Conservation (phyloP, 108 stramenopile genomes). For the Fistulifera pelliculosa region DNA sequence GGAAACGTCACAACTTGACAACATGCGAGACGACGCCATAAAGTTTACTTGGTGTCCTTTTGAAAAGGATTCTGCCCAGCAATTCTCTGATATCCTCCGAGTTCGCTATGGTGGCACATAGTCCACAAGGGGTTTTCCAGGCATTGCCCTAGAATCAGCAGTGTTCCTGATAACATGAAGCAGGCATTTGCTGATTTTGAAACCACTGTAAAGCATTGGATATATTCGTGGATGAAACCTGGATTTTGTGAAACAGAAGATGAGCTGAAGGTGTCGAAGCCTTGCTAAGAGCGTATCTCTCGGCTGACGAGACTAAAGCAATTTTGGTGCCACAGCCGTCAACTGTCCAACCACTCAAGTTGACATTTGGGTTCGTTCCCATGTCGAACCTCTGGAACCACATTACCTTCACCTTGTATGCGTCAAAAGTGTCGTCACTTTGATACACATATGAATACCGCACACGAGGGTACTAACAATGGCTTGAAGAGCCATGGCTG, state of each 20-base stretch:
- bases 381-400: neutral
- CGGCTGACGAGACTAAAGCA: too few relatives aligned
- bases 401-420: neutral
- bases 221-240: constrained; percentile 3
- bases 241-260: constrained; percentile 1
- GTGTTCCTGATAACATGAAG: neutral
- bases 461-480: constrained; percentile 5
- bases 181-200: neutral
- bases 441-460: constrained; percentile 40
- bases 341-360: too few relatives aligned
- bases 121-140: too few relatives aligned
- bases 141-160: too few relatives aligned
- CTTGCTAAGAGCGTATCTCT: too few relatives aligned
- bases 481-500: constrained; percentile 48
- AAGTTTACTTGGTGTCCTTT: too few relatives aligned
- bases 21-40: too few relatives aligned
- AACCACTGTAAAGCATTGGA: neutral
- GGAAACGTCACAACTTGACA: neutral
- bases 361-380: neutral
- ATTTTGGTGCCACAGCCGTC: too few relatives aligned
- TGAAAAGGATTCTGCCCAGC: too few relatives aligned
- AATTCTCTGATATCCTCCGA: too few relatives aligned
- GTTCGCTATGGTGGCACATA: too few relatives aligned
- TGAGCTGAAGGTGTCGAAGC: constrained; percentile 2
- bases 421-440: neutral